Base-by-base conservation (phyloP, 129 eudicot genomes). In the Cynara cardunculus region DNA sequence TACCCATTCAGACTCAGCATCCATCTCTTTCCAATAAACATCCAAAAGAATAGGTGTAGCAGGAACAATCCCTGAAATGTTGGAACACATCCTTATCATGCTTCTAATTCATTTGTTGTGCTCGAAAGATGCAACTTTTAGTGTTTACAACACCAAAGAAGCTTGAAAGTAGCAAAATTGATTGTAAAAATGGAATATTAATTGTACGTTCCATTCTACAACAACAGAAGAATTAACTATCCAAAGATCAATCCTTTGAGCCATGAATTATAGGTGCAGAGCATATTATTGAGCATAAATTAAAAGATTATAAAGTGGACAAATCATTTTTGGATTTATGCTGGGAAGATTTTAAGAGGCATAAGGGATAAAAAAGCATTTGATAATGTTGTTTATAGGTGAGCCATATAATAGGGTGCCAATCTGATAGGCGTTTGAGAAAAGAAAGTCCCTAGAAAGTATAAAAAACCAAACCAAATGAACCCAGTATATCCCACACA, bases 1-100 rank as follows among this genome's bases (percentile, higher is more conserved):
- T 88, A 94, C 98, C 98, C 98, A 94, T 74, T 94, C 98, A 70
- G 98, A 89, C 83, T 94, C 98, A 72, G 89, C 87, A 26, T 87
- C 88, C 88, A 91, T 86, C 81, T 91, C 97, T 88, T 90, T 94
- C 98, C 97, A 92, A 79, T 92, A 92, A 10, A 88, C 91, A 74
- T 95, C 97, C 87, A 89, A 76, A 27, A 84, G 69, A 76, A 87
- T 64, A 44, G 97, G 75, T 61, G 91, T 71, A 53, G 84, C 19
- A 78, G 99, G 97, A 84, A 92, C 94, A 77, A 88, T 90, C 46
- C 99, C 99, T 95, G 86, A 85, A 84, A 83, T 14, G 49, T 44
- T 68, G 31, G 44, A 59, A 65, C 78, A 49, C 66, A 66, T 46
- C 66, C 66, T 74, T 61, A 71, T 68, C 31, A 68, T 26, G 72